phyloP scores from a whole-genome alignment of 176 grass and related monocot species.

The Phoenix dactylifera region DNA sequence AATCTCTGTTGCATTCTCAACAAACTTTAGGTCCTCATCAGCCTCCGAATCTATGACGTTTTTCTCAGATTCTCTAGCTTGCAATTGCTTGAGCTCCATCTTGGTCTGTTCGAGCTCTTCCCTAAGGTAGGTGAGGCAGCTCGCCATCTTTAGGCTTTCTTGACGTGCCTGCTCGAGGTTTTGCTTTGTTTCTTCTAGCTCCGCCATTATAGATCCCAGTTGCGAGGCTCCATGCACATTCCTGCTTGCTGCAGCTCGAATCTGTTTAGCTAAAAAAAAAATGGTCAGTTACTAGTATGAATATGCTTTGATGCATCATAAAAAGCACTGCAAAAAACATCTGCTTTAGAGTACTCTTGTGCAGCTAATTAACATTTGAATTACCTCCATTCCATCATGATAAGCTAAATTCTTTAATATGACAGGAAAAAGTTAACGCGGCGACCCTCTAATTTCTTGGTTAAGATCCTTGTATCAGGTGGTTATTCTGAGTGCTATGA shows the following conservation, averaged over 20 bases:
- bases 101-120: conserved; percentile 21
- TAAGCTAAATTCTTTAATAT: too few relatives aligned
- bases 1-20: conserved; percentile 1
- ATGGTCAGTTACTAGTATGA: not conserved
- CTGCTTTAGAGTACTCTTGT: too few relatives aligned
- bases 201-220: conserved; percentile 8
- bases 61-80: not conserved
- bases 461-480: too few relatives aligned
- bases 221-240: not conserved
- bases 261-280: not conserved
- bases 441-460: too few relatives aligned
- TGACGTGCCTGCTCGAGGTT: conserved; percentile 20
- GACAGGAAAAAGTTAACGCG: too few relatives aligned
- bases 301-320: too few relatives aligned
- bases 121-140: not conserved
- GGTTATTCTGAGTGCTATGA: too few relatives aligned
- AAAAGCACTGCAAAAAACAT: too few relatives aligned
- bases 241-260: conserved; percentile 5
- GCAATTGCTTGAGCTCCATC: conserved; percentile 16
- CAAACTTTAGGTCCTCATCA: conserved; percentile 5
- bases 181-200: conserved; percentile 18
- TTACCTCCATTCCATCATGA: too few relatives aligned
- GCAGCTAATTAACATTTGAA: too few relatives aligned
- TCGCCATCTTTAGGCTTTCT: conserved; percentile 9
- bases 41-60: conserved; percentile 9